These are phyloP conservation scores for Voacanga thouarsii DNA, from an alignment of 257 asterid genomes.

Conservation along the genomic window DNA sequence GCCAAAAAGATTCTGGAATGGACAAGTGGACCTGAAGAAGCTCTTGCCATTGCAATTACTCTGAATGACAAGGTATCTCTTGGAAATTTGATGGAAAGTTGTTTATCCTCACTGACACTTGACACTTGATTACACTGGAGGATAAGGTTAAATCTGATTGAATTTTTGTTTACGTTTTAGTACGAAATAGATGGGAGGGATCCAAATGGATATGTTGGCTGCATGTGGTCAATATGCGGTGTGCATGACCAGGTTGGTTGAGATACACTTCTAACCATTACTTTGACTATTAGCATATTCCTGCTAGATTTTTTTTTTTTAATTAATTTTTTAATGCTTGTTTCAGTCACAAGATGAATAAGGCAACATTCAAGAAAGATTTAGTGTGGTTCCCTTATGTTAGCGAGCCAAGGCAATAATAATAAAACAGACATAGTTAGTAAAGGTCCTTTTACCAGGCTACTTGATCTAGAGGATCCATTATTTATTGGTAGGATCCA, in stretches of 20 bases:
- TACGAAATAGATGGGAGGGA: slow-evolving; percentile 91
- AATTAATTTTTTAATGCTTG: neutral
- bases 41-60: slow-evolving; percentile 68
- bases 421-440: too few relatives aligned
- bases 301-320: neutral
- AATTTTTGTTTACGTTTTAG: slow-evolving; percentile 35
- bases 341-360: too few relatives aligned
- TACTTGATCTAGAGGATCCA: too few relatives aligned
- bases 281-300: neutral
- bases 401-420: too few relatives aligned
- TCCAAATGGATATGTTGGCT: slow-evolving; percentile 95
- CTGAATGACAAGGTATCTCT: slow-evolving; percentile 74
- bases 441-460: too few relatives aligned
- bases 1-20: slow-evolving; percentile 97
- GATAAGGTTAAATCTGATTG: neutral
- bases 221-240: slow-evolving; percentile 99
- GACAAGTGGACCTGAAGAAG: slow-evolving; percentile 93
- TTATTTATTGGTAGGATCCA: too few relatives aligned
- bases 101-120: neutral
- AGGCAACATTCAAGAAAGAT: neutral
- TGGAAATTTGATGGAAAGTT: neutral
- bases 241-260: slow-evolving; percentile 82
- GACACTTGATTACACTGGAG: neutral
- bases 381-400: neutral
- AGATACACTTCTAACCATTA: neutral